Evolutionary conservation across 257 asterid species (phyloP), one percentile per base, ranked within the genome.

Genomic region (Jasminum sambac): DNA sequence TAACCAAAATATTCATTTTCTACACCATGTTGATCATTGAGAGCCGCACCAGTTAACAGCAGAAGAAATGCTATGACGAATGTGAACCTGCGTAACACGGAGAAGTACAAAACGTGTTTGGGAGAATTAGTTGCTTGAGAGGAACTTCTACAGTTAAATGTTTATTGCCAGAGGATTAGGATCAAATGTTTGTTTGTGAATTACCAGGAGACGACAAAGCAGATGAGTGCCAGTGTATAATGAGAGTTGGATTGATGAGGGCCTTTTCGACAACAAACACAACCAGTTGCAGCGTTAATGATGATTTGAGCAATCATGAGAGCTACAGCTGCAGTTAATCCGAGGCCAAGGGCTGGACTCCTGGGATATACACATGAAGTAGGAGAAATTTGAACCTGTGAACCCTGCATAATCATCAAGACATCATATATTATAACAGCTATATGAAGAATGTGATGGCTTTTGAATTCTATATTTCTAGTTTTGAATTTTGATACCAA

Each of bases 131-230:
- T 17, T 16, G 57, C 57, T 46, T 46, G n/a, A 14, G n/a, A 46
- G 23, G 21, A 4, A 46, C 21, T 46, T 46, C n/a, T 5, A 16
- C 14, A 21, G 2, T n/a, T n/a, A n/a, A n/a, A n/a, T n/a, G n/a
- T n/a, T n/a, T 52, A 52, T 17, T 17, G 9, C 61, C 10, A 17
- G 26, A 52, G 61, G 16, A 67, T 39, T 36, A 64, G 43, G 25
- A 46, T 3, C 17, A 38, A 14, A 36, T 26, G 21, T 30, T 25
- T 50, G 65, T n/a, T 63, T 65, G 43, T 61, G 65, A 71, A 70
- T 84, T 86, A 95, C 99, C 99, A 91, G 71, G 98, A 94, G 62
- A 89, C 91, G 2, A 89, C 79, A 44, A 89, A 89, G 90, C 95
- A 89, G 78, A 84, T 60, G 25, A 90, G 96, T 9, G 95, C 95